Percentiles rank a stretch among this genome's conserved stretches.
These are phyloP conservation scores for Wallacemonas sp. DNA, from an alignment of 208 protist species.

Conservation along the genomic window DNA sequence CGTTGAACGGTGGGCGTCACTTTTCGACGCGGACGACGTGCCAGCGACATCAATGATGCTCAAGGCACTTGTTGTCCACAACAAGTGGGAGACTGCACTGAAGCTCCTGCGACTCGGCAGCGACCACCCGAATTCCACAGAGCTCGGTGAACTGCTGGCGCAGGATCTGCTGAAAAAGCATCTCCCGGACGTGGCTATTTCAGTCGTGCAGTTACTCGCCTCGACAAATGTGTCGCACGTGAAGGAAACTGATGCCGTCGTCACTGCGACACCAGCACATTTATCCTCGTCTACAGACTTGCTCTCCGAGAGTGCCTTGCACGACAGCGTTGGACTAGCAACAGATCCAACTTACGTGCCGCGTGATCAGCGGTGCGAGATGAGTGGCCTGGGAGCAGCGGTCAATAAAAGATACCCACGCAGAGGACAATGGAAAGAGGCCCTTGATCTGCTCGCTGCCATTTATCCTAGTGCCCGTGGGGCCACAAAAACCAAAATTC, in stretches of 20 bases:
- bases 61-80: constrained; percentile 59
- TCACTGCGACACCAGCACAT: too few species aligned
- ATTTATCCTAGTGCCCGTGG: constrained; percentile 11
- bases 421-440: constrained; percentile 35
- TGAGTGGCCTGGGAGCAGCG: constrained; percentile 20
- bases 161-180: constrained; percentile 36
- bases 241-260: background rate
- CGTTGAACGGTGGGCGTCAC: constrained; percentile 43
- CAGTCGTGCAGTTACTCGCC: background rate
- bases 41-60: constrained; percentile 55
- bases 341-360: constrained; percentile 36
- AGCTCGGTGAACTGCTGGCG: constrained; percentile 28
- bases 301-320: background rate
- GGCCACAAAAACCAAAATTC: constrained; percentile 17
- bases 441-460: constrained; percentile 12
- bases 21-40: constrained; percentile 58
- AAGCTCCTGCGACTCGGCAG: constrained; percentile 29
- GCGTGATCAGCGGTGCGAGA: constrained; percentile 11
- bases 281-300: too few species aligned
- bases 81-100: constrained; percentile 53
- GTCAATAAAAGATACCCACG: constrained; percentile 16
- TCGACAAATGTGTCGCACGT: background rate
- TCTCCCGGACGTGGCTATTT: background rate
- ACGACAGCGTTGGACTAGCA: constrained; percentile 24
- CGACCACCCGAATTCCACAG: constrained; percentile 10